Conservation (phyloP, 1,139 yeast species). For the Kodamaea derodonti region DNA sequence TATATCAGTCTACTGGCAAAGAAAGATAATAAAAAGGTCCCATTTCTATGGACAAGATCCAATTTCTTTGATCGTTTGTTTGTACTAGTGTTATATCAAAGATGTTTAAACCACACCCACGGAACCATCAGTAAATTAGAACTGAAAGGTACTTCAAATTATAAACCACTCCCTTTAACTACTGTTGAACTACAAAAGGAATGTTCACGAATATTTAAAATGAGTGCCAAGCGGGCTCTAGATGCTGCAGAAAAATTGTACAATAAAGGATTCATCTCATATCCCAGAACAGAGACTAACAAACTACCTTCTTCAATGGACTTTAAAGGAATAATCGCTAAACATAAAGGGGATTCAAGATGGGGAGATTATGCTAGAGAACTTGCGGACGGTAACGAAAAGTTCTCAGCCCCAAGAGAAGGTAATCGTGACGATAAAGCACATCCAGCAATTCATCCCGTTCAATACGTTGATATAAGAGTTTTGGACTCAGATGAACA, state of each 20-base stretch:
- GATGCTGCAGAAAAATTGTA: constrained; percentile 85
- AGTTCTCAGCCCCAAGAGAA: constrained; percentile 59
- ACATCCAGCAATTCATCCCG: constrained; percentile 98
- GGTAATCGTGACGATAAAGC: constrained; percentile 92
- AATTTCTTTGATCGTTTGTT: constrained; percentile 70
- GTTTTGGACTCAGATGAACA: constrained; percentile 47
- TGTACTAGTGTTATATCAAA: constrained; percentile 61
- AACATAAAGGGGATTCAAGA: constrained; percentile 48
- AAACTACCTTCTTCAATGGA: constrained; percentile 76
- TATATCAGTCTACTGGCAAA: constrained; percentile 50
- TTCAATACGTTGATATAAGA: constrained; percentile 42
- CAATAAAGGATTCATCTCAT: constrained; percentile 81
- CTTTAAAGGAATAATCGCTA: constrained; percentile 51
- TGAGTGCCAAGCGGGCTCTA: constrained; percentile 79
- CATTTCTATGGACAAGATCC: constrained; percentile 64
- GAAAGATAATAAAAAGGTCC: constrained; percentile 33
- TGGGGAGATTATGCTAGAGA: constrained; percentile 50
- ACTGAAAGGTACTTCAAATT: constrained; percentile 67
- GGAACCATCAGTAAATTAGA: constrained; percentile 53
- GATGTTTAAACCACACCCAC: constrained; percentile 45
- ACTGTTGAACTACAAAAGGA: constrained; percentile 93
- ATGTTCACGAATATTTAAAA: constrained; percentile 68
- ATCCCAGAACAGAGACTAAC: constrained; percentile 98
- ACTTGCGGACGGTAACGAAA: constrained; percentile 24
- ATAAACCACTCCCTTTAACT: constrained; percentile 85